Evolutionary conservation across 75 land plant genomes (phyloP).

Genomic region (Isoetes taiwanensis): DNA sequence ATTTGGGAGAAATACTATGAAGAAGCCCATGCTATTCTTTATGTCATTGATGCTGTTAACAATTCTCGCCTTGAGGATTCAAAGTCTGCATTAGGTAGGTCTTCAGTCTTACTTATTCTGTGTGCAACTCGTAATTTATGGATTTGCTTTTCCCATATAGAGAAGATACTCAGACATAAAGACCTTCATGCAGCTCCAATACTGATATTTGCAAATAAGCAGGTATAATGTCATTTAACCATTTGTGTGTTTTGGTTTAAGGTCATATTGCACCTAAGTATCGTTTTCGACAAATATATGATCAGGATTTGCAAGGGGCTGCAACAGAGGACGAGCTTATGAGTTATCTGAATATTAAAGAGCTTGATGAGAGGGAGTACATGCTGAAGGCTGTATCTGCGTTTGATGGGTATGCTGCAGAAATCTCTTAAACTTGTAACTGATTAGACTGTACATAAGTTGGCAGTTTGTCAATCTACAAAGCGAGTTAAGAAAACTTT

Average conservation of each 20-base stretch:
- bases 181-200: conserved; percentile 85
- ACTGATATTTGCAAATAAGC: conserved; percentile 81
- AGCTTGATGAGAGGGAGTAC: conserved; percentile 55
- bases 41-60: conserved; percentile 80
- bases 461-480: too few relatives aligned
- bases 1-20: conserved; percentile 98
- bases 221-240: conserved; percentile 43
- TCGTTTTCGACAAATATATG: too few relatives aligned
- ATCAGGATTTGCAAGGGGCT: conserved; percentile 70
- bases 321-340: conserved; percentile 66
- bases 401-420: conserved; percentile 85
- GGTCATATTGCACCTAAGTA: too few relatives aligned
- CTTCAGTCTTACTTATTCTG: too few relatives aligned
- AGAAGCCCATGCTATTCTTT: conserved; percentile 93
- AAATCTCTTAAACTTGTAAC: too few relatives aligned
- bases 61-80: conserved; percentile 80
- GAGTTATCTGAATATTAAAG: conserved; percentile 66
- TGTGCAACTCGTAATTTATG: too few relatives aligned
- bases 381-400: conserved; percentile 74
- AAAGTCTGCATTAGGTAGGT: conserved; percentile 74
- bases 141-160: conserved; percentile 23
- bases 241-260: too few relatives aligned
- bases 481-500: too few relatives aligned
- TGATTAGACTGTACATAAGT: too few relatives aligned
- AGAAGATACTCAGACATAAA: conserved; percentile 73